Conservation (phyloP, 208 protist species). For the Leishmania turanica region DNA sequence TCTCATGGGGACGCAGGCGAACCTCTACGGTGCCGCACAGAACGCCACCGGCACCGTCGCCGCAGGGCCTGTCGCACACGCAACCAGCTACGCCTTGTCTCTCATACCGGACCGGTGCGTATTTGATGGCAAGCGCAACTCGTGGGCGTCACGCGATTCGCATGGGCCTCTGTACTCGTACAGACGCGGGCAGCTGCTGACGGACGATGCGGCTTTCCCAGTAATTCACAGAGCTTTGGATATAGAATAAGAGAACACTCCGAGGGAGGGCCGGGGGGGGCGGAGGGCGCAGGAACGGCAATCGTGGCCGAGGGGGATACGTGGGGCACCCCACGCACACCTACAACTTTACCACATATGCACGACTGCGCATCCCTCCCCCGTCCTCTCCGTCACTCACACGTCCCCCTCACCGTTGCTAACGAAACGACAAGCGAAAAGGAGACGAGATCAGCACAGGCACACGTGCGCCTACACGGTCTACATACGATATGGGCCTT, state of each 20-base stretch:
- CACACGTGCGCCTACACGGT: neutral
- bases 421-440: neutral
- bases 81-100: constrained; percentile 52
- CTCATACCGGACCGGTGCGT: constrained; percentile 77
- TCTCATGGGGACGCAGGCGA: constrained; percentile 43
- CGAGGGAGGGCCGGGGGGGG: neutral
- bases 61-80: constrained; percentile 26
- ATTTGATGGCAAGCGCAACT: constrained; percentile 74
- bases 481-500: neutral
- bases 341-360: neutral
- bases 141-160: constrained; percentile 66
- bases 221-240: constrained; percentile 79
- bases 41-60: constrained; percentile 2
- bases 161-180: constrained; percentile 72
- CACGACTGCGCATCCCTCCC: neutral
- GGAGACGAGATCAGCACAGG: neutral
- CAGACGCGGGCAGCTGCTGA: constrained; percentile 65
- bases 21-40: constrained; percentile 37
- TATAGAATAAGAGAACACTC: constrained; percentile 51
- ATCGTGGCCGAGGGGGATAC: neutral
- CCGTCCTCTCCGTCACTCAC: neutral
- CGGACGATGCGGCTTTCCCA: constrained; percentile 65
- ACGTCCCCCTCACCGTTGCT: neutral
- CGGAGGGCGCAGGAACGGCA: neutral
- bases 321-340: neutral